Percentiles rank a stretch among this genome's conserved stretches.
phyloP scores from a whole-genome alignment of 2,329 filamentous ascomycete species.

The Sporothrix globosa region DNA sequence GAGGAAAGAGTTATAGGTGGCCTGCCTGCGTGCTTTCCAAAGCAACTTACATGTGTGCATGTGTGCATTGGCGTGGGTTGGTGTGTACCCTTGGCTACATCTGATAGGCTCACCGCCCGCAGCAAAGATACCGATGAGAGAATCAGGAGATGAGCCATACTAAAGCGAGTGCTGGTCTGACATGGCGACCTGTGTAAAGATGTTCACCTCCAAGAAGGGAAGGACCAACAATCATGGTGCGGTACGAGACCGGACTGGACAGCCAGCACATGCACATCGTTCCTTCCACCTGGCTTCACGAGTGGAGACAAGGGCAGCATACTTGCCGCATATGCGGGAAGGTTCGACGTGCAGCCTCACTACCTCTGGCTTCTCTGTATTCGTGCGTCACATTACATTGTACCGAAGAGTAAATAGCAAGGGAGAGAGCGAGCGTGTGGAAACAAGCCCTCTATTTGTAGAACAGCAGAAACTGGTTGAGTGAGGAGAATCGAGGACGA shows the following conservation, averaged over 20 bases:
- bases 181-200: background rate
- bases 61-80: background rate
- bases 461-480: background rate
- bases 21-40: background rate
- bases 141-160: background rate
- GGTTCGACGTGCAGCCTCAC: background rate
- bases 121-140: conserved; percentile 1
- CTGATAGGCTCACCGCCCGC: conserved; percentile 6
- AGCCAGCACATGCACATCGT: conserved; percentile 4
- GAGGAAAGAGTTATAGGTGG: background rate
- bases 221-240: conserved; percentile 15
- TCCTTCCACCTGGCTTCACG: conserved; percentile 18
- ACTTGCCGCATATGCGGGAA: conserved; percentile 13
- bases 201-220: conserved; percentile 18
- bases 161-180: background rate
- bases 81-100: conserved; percentile 18
- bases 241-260: background rate
- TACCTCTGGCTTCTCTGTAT: too few relatives aligned
- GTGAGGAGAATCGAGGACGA: background rate
- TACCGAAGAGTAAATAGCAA: background rate
- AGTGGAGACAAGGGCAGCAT: conserved; percentile 9
- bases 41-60: conserved; percentile 1
- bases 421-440: background rate
- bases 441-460: background rate
- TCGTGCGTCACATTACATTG: background rate